phyloP scores from a whole-genome alignment of 2,329 filamentous ascomycete species.

The Beauveria medogensis region DNA sequence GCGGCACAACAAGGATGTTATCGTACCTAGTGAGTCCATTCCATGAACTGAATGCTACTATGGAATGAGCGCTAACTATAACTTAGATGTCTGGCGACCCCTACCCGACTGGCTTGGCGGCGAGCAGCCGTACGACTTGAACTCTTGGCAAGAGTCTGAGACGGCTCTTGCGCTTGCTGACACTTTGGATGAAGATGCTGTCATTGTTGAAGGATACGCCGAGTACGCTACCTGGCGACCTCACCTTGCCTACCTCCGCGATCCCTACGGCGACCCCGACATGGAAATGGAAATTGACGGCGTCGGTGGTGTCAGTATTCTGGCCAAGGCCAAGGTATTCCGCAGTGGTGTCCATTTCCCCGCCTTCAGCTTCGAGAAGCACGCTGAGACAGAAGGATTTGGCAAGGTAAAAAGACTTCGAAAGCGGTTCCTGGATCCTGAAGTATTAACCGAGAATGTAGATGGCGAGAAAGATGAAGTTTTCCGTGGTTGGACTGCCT shows the following conservation, averaged over 20 bases:
- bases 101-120: slow-evolving; percentile 97
- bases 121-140: slow-evolving; percentile 95
- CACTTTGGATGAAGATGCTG: slow-evolving; percentile 91
- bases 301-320: slow-evolving; percentile 92
- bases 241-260: slow-evolving; percentile 90
- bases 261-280: slow-evolving; percentile 94
- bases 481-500: slow-evolving; percentile 87
- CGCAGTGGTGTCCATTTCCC: slow-evolving; percentile 93
- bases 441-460: slow-evolving; percentile 28
- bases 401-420: slow-evolving; percentile 65
- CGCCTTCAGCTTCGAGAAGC: slow-evolving; percentile 96
- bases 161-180: slow-evolving; percentile 90
- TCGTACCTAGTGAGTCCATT: slow-evolving; percentile 81
- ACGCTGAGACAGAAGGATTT: slow-evolving; percentile 96
- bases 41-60: background rate
- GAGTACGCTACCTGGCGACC: slow-evolving; percentile 98
- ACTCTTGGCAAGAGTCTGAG: slow-evolving; percentile 99
- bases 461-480: slow-evolving; percentile 97
- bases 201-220: slow-evolving; percentile 97
- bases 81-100: slow-evolving; percentile 91
- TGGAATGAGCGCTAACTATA: slow-evolving; percentile 18
- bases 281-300: slow-evolving; percentile 99
- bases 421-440: background rate
- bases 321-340: slow-evolving; percentile 94
- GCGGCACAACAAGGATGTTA: slow-evolving; percentile 98